Evolutionary conservation across 495 filamentous ascomycete genomes (phyloP), one percentile per base, ranked within the genome.

Genomic region (Penicillium pancosmium): DNA sequence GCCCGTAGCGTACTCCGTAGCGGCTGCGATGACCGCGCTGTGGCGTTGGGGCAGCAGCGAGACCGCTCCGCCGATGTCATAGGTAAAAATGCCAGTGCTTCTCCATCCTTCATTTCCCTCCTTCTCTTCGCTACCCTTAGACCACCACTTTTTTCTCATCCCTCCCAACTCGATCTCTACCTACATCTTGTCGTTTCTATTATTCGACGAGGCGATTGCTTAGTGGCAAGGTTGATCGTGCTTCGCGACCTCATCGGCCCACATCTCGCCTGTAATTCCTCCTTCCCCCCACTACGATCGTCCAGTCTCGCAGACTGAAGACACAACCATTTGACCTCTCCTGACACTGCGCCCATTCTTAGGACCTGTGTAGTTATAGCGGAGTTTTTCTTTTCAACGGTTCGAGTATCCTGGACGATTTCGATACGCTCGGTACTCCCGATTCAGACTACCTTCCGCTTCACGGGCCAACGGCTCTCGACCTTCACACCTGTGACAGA

Each of bases 61-160:
- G 58, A 64, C 65, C 53, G 55, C 59, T 66, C 68, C 68, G 69
- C 69, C 70, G 73, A 70, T 70, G 62, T 69, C 60, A 66, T 66
- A 60, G 35, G 50, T 19, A 19, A 59, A 65, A 67, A 64, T 62
- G 36, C 52, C 41, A 31, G 52, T 52, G 43, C 65, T 21, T 21
- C 19, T 59, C 64, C 59, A 38, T 57, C 52, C 57, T 50, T 55
- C 54, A 53, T 58, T 19, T 23, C 27, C 27, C 53, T 34, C 54
- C 56, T 36, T 44, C 18, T 44, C 18, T 54, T 41, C 31, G 31
- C 23, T 9, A 11, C 27, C 27, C 27, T 31, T 1, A 31, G 27
- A 31, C 2, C 41, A 50, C 10, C 56, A 48, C 23, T n/a, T 21
- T 8, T n/a, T 44, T 19, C 51, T 36, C 52, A 38, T 49, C 46